Base-by-base conservation (phyloP, 805 yeast genomes). In the Candida germanica region DNA sequence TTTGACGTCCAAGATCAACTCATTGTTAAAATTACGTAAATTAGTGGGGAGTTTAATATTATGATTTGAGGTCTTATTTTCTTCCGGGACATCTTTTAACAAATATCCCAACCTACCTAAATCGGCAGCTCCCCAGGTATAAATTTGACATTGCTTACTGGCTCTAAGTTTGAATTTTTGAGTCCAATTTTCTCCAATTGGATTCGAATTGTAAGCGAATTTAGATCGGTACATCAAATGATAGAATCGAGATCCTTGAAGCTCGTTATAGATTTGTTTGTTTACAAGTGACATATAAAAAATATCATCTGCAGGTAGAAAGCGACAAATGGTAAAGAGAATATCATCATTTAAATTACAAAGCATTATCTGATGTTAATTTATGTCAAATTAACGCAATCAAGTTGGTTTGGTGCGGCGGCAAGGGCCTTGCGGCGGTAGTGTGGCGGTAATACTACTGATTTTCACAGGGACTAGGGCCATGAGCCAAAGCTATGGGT, bases 101-200 rank as follows among this genome's bases (percentile, higher is more conserved):
- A 54, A 34, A 38, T 59, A 65, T 1, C 83, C 84, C 28, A 79
- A 51, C 25, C 83, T 52, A 6, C 76, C 75, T 24, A 58, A 53
- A 11, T 50, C 40, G 10, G 63, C 46, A 7, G 64, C 43, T 3
- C 80, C 77, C 85, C 85, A 77, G 0, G 80, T 69, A 39, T 57
- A 66, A 3, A 79, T 42, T 25, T 62, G 51, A 6, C 73, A 71
- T 6, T 48, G 40, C 23, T 34, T 33, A 3, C 53, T 44, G 3
- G 58, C 46, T 24, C 83, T 56, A 20, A 63, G 33, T 13, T 54
- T 48, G 53, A 67, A 77, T 26, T 76, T 44, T 15, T 66, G 66
- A 1, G 71, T 69, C 84, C 83, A 79, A 45, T 71, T 68, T 47
- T 56, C 57, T 0, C 67, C 53, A 7, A 59, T 53, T 5, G 54